Base-by-base conservation (phyloP, 805 yeast genomes). In the Vanderwaltozyma tropicalis region DNA sequence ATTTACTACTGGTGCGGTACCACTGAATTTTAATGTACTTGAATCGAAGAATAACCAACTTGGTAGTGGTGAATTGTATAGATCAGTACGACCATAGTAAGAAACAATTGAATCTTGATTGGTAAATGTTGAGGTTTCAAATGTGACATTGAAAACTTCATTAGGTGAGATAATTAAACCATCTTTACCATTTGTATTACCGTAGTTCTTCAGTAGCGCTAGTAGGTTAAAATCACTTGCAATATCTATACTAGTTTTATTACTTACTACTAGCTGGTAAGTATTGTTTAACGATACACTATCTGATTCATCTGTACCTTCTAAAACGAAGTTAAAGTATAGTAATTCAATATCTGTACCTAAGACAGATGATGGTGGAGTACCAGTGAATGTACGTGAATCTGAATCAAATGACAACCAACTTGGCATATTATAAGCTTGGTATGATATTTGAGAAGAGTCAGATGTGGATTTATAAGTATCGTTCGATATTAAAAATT, bases 1-100 rank as follows among this genome's bases (percentile, higher is more conserved):
- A 47, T 84, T 80, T 24, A 84, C 84, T 7, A 80, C 67, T 10
- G 98, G 98, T 1, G 95, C 89, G 1, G 80, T 78, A 24, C 98
- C 98, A 31, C 76, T 68, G 59, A 87, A 89, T 16, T 82, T 71
- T 45, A 85, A 63, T 28, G 68, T 66, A 5, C 71, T 50, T 2
- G 67, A 49, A 52, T 86, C 78, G 54, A 89, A 92, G 38, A 63
- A 60, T 36, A 86, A 65, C 97, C 98, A 92, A 53, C 76, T 80
- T 28, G 98, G 98, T 39, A 92, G 67, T 3, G 98, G 89, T 1
- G 95, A 73, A 54, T 88, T 74, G 57, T 84, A 86, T 24, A 47
- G 48, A 12, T 68, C 62, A n/a, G 88, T 76, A 45, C 81, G 72
- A 16, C 96, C 96, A 53, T 84, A 82, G 62, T 81, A 85, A 8